Base-by-base conservation (phyloP, 768 basidiomycete genomes). In the Mycena leptocephala region DNA sequence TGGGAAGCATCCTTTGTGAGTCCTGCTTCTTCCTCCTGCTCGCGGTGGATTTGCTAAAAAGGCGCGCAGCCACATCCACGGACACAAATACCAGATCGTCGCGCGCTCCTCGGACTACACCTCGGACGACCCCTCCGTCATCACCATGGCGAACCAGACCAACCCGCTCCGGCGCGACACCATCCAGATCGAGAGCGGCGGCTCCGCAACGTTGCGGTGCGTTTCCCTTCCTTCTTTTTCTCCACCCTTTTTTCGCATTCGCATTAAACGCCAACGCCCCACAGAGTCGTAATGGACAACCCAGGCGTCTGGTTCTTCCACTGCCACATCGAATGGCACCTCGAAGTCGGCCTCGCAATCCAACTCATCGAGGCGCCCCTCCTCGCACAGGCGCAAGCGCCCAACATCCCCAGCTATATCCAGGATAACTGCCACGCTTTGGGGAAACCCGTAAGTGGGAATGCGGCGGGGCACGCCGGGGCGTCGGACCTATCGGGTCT, bases 141-240 rank as follows among this genome's bases (percentile, higher is more conserved):
- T 98, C 0, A 85, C 96, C 70, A 86, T 89, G 28, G 95, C 96
- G 84, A 93, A 91, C 18, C 95, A 96, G 79, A 82, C 86, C 1
- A 99, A 99, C 85, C 98, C 97, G 2, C 92, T 97, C 81, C 93
- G 96, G n/a, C 91, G 98, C 48, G 98, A 99, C 84, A 97, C 96
- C 0, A 87, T 98, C 20, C 90, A 92, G 71, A 91, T 98, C 64
- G 94, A 95, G 4, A 89, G 92, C 5, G 89, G 88, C 73, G 84
- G 90, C 24, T 93, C 93, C 4, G 94, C 90, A 14, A 95, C 95
- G 0, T 85, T 99, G 56, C 92, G 96, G 26, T 75, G 20, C 28
- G 74, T 22, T n/a, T 32, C 13, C 37, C 5, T 30, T 6, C 13
- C 2, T 5, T 26, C n/a, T 32, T 30, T n/a, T n/a, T 41, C 43